phyloP scores from a whole-genome alignment of 1,139 yeast genomes.

The Lodderomyces jiufengensis region DNA sequence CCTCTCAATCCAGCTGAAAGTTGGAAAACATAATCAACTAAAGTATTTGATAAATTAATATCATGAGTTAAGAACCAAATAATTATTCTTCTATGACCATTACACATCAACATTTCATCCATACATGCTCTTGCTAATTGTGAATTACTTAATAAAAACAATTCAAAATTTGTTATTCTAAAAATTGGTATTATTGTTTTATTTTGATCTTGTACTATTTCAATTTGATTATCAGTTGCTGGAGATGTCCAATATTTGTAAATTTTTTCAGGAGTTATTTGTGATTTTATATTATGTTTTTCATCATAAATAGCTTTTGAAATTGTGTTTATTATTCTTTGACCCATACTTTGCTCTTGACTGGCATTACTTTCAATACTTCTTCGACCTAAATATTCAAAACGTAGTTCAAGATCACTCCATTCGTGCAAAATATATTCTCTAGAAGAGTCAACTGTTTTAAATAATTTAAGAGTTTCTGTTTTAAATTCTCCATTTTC shows the following conservation, averaged over 20 bases:
- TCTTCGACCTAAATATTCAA: conserved; percentile 26
- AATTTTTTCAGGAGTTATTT: conserved; percentile 47
- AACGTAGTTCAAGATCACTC: too few species aligned
- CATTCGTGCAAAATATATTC: too few species aligned
- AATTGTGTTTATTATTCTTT: conserved; percentile 43
- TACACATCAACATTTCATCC: conserved; percentile 68
- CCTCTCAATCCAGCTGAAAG: conserved; percentile 55
- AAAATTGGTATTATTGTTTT: conserved; percentile 39
- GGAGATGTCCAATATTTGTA: conserved; percentile 42
- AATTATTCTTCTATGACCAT: conserved; percentile 56
- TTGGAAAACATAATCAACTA: conserved; percentile 58
- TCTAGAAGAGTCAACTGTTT: conserved; percentile 16
- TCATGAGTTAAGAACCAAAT: conserved; percentile 67
- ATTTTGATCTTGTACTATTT: conserved; percentile 21
- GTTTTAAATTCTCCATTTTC: conserved; percentile 31
- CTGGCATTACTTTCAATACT: conserved; percentile 25
- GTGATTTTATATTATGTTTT: conserved; percentile 12
- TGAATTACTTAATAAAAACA: conserved; percentile 33
- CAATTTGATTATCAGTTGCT: conserved; percentile 27
- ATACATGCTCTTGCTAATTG: conserved; percentile 50
- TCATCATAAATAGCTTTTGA: conserved; percentile 49
- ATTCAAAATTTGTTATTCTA: conserved; percentile 38
- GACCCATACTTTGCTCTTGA: conserved; percentile 33
- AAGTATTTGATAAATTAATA: conserved; percentile 48
- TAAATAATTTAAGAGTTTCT: conserved; percentile 19